Conservation (phyloP, 2,329 filamentous ascomycete genomes). For the Scedosporium apiospermum region DNA sequence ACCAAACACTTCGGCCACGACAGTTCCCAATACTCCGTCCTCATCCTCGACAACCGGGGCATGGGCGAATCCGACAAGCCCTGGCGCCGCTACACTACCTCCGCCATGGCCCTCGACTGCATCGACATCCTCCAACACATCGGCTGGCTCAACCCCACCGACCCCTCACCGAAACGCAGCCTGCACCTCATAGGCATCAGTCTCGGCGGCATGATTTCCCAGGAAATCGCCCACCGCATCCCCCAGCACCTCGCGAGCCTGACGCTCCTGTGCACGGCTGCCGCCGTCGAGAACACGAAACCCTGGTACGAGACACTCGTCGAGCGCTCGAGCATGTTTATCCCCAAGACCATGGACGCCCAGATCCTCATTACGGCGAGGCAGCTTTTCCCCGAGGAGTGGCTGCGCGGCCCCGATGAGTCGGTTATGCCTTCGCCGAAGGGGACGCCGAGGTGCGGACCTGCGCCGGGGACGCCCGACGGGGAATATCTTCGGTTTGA, state of each 20-base stretch:
- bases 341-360: conserved; percentile 62
- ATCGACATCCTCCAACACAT: conserved; percentile 61
- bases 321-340: conserved; percentile 44
- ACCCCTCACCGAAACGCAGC: conserved; percentile 19
- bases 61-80: conserved; percentile 76
- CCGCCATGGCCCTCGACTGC: conserved; percentile 72
- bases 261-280: conserved; percentile 52
- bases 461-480: conserved; percentile 14
- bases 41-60: conserved; percentile 78
- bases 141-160: conserved; percentile 46
- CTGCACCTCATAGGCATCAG: conserved; percentile 68
- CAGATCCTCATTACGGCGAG: conserved; percentile 55
- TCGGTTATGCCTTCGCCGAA: conserved; percentile 35
- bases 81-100: conserved; percentile 66
- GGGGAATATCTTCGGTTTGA: conserved; percentile 47
- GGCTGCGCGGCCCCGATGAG: conserved; percentile 53
- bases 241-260: conserved; percentile 46
- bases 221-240: conserved; percentile 58
- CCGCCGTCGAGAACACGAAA: conserved; percentile 49
- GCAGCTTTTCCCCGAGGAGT: conserved; percentile 57
- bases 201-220: conserved; percentile 87
- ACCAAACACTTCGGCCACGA: conserved; percentile 74
- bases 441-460: conserved; percentile 29
- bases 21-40: conserved; percentile 57
- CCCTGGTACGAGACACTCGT: conserved; percentile 26